These are phyloP conservation scores for Panus rudis DNA, from an alignment of 768 basidiomycete genomes.

Conservation along the genomic window DNA sequence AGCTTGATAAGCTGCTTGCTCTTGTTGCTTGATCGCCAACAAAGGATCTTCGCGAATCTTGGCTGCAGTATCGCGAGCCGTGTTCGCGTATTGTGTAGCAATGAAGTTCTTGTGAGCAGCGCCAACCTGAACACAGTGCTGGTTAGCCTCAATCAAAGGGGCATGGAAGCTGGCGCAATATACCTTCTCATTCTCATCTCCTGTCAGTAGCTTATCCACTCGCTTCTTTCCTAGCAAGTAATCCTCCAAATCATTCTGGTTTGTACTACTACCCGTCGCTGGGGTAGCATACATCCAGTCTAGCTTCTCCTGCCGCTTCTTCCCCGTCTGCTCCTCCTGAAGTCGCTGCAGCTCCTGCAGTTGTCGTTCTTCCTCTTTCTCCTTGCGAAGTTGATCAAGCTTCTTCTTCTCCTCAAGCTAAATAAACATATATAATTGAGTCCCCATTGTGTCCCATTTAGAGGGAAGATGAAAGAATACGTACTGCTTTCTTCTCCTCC, in stretches of 20 bases:
- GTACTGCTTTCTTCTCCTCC: conserved; percentile 91
- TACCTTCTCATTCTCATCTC: conserved; percentile 87
- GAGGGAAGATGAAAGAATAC: conserved; percentile 26
- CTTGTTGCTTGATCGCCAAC: conserved; percentile 96
- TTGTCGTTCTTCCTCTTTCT: conserved; percentile 96
- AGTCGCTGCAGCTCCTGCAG: conserved; percentile 92
- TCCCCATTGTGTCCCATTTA: background rate
- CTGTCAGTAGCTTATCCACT: conserved; percentile 92
- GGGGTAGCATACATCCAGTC: conserved; percentile 99
- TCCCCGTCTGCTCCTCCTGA: conserved; percentile 93
- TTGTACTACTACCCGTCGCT: conserved; percentile 79
- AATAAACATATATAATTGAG: background rate
- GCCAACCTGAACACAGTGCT: conserved; percentile 48
- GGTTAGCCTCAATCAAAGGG: conserved; percentile 1
- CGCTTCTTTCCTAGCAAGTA: conserved; percentile 96
- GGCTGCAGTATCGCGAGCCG: conserved; percentile 74
- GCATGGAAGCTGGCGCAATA: conserved; percentile 9
- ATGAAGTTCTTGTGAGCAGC: conserved; percentile 90
- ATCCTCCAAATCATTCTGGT: conserved; percentile 89
- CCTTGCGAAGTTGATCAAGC: conserved; percentile 91
- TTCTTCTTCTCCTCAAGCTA: conserved; percentile 99
- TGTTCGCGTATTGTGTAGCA: conserved; percentile 92
- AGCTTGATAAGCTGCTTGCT: conserved; percentile 87
- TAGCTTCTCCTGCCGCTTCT: conserved; percentile 87
- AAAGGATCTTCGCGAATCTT: conserved; percentile 97